Percentiles rank a stretch among this genome's conserved stretches.
phyloP scores from a whole-genome alignment of 345 rosid species.

The Turritis glabra region DNA sequence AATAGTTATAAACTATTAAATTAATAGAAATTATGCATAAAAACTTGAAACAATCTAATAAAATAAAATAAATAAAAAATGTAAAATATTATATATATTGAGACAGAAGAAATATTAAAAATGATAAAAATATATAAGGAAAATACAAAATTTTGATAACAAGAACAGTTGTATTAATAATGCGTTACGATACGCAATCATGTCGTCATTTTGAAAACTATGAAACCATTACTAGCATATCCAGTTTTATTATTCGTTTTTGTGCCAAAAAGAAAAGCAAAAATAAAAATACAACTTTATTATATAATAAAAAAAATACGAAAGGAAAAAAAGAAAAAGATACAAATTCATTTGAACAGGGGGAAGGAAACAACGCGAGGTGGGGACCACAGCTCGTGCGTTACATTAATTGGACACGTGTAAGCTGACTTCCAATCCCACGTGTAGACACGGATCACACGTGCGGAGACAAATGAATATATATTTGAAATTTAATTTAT shows the following conservation, averaged over 20 bases:
- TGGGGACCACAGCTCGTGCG: constrained; percentile 43
- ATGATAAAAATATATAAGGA: too few relatives aligned
- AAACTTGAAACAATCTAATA: too few relatives aligned
- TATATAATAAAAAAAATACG: neutral
- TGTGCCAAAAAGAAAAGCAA: neutral
- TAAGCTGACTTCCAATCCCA: constrained; percentile 36
- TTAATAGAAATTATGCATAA: too few relatives aligned
- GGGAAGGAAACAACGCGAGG: neutral
- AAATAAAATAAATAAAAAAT: too few relatives aligned
- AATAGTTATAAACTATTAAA: too few relatives aligned
- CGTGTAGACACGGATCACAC: constrained; percentile 32
- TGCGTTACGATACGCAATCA: neutral
- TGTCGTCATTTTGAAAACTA: neutral
- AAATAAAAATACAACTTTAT: neutral
- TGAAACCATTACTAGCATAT: neutral
- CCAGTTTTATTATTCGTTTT: neutral
- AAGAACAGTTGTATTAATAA: constrained; percentile 11
- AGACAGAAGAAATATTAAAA: too few relatives aligned
- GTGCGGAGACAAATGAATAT: constrained; percentile 33
- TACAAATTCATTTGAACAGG: constrained; percentile 30
- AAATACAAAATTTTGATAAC: neutral
- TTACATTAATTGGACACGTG: constrained; percentile 38
- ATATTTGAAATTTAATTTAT: constrained; percentile 1
- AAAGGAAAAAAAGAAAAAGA: neutral
- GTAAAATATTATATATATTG: too few relatives aligned